Evolutionary conservation across 371 early-diverging fungal genomes (phyloP), one percentile per base, ranked within the genome.

Genomic region (Apophysomyces trapeziformis): DNA sequence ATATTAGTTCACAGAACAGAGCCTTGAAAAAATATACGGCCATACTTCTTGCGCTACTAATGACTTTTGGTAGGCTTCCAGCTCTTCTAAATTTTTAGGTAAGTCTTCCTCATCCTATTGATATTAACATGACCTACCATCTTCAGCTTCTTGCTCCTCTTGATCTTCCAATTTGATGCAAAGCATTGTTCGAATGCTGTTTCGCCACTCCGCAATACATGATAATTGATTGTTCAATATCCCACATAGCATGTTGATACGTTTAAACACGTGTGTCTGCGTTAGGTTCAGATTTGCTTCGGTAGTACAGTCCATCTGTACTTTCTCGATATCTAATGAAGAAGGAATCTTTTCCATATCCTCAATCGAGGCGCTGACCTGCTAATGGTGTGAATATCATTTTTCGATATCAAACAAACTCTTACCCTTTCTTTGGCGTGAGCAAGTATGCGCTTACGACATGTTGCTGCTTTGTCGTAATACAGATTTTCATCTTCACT

Each of bases 381-480:
- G 37, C 18, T 14, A n/a, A 58, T 2, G 1, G 14, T 36, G 57
- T 58, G 38, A 37, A 58, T 41, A 26, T 50, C 8, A 7, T 50
- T 50, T 21, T 2, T 21, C 5, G n/a, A n/a, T 21, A 26, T 6
- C 44, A 38, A 37, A 5, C 5, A 2, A n/a, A n/a, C n/a, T 11
- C 44, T 39, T 44, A 79, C 80, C 58, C 54, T 68, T 36, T 71
- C 68, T 46, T 76, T 72, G 0, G 66, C 64, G 1, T 65, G 70
- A 1, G 37, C 61, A 5, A 86, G 64, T 5, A 85, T 66, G 16
- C 67, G 68, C n/a, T 68, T 66, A 13, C 89, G 85, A 7, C 87
- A 57, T 1, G 63, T 67, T 26, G 82, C 81, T 0, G 90, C 89
- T 45, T 68, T 71, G 4, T 78, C 69, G 63, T 89, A 90, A 50